Percentiles rank a stretch among this genome's conserved stretches.
Conservation (phyloP, 371 early-diverging fungal species). For the Apophysomyces elegans region DNA sequence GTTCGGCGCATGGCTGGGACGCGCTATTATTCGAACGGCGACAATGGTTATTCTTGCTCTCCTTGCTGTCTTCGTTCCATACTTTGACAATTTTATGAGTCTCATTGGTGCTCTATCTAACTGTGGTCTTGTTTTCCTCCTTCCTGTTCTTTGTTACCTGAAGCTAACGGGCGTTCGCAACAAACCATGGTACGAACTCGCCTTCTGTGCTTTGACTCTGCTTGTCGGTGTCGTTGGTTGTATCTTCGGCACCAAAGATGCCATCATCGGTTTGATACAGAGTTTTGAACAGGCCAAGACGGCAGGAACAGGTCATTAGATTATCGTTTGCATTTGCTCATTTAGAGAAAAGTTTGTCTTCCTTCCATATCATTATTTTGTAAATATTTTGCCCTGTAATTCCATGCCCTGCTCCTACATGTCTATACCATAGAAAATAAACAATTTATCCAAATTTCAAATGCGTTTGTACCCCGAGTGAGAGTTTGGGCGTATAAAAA, state of each 20-base stretch:
- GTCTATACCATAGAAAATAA: no score
- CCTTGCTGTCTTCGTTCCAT: constrained; percentile 60
- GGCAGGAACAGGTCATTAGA: background rate
- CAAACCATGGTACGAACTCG: constrained; percentile 35
- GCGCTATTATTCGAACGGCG: constrained; percentile 47
- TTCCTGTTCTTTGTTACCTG: constrained; percentile 65
- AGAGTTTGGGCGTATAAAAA: no score
- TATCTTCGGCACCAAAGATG: constrained; percentile 62
- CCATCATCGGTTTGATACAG: constrained; percentile 23
- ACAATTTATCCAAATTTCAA: no score
- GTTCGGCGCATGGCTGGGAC: constrained; percentile 41
- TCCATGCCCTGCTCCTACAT: no score
- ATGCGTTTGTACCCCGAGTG: no score
- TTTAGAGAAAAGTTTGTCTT: no score
- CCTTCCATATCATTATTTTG: no score
- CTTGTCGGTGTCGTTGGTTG: constrained; percentile 59
- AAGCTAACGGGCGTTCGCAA: constrained; percentile 55
- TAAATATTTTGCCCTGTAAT: no score
- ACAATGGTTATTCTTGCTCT: constrained; percentile 46
- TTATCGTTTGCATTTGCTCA: no score
- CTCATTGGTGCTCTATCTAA: constrained; percentile 67
- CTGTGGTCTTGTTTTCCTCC: constrained; percentile 52
- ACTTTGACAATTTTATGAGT: constrained; percentile 69
- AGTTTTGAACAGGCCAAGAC: background rate
- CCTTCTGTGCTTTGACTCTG: constrained; percentile 56